These are phyloP conservation scores for Xylaria palmicola DNA, from an alignment of 495 filamentous ascomycete species.

Conservation along the genomic window DNA sequence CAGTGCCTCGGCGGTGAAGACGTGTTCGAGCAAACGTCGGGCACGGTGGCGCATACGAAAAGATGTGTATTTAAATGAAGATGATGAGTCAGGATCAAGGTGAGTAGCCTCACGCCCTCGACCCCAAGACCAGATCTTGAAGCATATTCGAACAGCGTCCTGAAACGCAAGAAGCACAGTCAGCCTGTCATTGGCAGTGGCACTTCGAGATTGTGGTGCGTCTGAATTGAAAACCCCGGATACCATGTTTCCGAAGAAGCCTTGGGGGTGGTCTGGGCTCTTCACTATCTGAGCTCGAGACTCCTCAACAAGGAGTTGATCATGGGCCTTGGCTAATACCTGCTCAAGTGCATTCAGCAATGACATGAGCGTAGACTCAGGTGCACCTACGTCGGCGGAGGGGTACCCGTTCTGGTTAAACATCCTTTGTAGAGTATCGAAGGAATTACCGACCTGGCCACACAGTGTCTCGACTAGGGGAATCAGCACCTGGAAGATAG, in stretches of 20 bases:
- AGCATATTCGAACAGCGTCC: constrained; percentile 87
- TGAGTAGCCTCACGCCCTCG: constrained; percentile 53
- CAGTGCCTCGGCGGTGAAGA: constrained; percentile 90
- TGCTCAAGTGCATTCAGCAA: constrained; percentile 88
- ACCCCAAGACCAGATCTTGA: constrained; percentile 94
- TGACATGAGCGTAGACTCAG: constrained; percentile 70
- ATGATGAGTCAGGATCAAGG: constrained; percentile 67
- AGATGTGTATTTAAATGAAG: constrained; percentile 87
- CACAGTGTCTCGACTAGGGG: constrained; percentile 89
- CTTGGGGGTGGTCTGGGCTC: constrained; percentile 79
- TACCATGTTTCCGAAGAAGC: constrained; percentile 97
- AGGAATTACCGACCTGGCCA: constrained; percentile 67
- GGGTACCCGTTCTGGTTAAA: constrained; percentile 47
- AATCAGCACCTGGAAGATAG: constrained; percentile 85
- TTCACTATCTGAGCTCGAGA: constrained; percentile 64
- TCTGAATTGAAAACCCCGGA: constrained; percentile 88
- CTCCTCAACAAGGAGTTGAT: constrained; percentile 75
- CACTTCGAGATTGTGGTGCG: constrained; percentile 66
- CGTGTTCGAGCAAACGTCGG: constrained; percentile 81
- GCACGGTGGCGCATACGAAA: constrained; percentile 86
- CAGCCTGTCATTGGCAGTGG: constrained; percentile 86
- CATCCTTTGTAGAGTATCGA: constrained; percentile 57
- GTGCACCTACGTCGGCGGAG: constrained; percentile 37
- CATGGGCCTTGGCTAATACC: constrained; percentile 83
- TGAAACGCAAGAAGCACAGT: constrained; percentile 96